phyloP scores from a whole-genome alignment of 805 yeast species.

The Hagleromyces aurorensis region DNA sequence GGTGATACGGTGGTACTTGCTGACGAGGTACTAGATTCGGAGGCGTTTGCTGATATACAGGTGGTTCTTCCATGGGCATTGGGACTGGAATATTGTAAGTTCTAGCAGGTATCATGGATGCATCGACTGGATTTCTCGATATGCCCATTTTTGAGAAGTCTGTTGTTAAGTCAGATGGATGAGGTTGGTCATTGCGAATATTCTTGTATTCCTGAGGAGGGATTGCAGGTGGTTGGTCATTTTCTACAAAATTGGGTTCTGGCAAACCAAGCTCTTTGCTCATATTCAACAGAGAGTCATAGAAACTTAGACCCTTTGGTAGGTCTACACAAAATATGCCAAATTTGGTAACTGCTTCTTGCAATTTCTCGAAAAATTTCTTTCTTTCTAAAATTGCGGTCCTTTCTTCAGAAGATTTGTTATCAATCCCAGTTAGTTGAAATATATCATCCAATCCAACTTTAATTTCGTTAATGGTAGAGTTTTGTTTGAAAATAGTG shows the following conservation, averaged over 20 bases:
- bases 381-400: conserved; percentile 29
- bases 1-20: conserved; percentile 5
- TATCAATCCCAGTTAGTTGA: conserved; percentile 38
- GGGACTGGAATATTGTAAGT: no score
- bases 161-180: no score
- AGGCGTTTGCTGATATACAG: conserved; percentile 1
- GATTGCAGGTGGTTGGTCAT: no score
- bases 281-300: conserved; percentile 37
- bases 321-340: conserved; percentile 49
- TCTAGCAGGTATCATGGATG: no score
- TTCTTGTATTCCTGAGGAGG: no score
- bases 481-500: conserved; percentile 57
- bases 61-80: no score
- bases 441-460: conserved; percentile 39
- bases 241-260: no score
- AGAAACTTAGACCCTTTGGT: conserved; percentile 55
- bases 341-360: conserved; percentile 51
- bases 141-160: no score
- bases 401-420: conserved; percentile 33
- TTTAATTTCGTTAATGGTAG: conserved; percentile 40
- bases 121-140: conserved; percentile 1
- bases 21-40: conserved; percentile 1
- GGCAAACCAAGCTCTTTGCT: conserved; percentile 17
- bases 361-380: conserved; percentile 35
- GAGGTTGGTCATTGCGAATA: no score